Conservation (phyloP, 129 eudicot species). For the Ambrosia artemisiifolia region DNA sequence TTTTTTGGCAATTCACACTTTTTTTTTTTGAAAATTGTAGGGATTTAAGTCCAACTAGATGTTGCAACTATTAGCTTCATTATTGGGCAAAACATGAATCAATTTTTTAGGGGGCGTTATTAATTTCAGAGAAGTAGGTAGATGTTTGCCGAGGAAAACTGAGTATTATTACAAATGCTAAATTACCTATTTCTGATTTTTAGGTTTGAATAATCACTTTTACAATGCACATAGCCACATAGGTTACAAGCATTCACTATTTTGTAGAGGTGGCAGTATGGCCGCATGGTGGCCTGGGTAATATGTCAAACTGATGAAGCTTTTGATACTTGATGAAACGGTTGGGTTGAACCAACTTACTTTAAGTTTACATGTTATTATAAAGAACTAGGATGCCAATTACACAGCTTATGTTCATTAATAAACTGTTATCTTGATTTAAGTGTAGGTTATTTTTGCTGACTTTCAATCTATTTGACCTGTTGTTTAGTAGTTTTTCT, state of each 20-base stretch:
- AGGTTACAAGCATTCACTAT: not conserved
- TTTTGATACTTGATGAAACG: not conserved
- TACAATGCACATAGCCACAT: not conserved
- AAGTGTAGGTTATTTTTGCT: not conserved
- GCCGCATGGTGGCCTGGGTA: not conserved
- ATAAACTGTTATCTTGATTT: not conserved
- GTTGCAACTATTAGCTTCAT: not conserved
- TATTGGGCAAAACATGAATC: not conserved
- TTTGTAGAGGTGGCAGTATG: not conserved
- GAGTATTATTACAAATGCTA: not conserved
- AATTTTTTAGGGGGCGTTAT: not conserved
- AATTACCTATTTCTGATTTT: not conserved
- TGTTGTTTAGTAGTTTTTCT: not conserved
- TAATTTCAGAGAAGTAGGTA: not conserved
- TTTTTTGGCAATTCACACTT: not conserved
- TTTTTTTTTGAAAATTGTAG: not conserved
- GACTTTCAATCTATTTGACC: not conserved
- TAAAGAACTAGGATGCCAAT: not conserved
- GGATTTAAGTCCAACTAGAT: not conserved
- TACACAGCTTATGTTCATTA: not conserved
- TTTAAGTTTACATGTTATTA: not conserved
- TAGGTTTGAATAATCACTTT: constrained; percentile 3
- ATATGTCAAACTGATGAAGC: not conserved
- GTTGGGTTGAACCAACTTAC: not conserved
- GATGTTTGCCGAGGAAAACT: not conserved